These are phyloP conservation scores for Volvox reticuliferus DNA, from an alignment of 139 green algal species.

Conservation along the genomic window DNA sequence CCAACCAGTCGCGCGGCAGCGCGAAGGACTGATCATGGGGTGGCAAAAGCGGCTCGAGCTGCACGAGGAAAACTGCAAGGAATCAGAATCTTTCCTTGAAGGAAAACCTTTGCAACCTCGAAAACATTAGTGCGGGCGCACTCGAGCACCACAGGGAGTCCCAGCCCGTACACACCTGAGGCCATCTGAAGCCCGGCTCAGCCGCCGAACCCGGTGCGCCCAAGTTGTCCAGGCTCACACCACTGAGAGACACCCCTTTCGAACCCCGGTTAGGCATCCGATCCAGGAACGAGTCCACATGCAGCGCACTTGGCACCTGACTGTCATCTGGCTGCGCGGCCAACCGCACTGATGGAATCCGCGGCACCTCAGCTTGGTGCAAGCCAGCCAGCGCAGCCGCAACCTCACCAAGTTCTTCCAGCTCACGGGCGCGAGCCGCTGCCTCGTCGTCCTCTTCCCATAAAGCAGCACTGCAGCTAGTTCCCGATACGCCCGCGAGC, in stretches of 20 bases:
- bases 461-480: not conserved
- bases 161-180: slow-evolving; percentile 1
- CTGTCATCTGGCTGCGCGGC: not conserved
- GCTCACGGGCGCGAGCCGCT: slow-evolving; percentile 26
- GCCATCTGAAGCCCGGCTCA: not conserved
- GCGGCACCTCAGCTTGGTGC: slow-evolving; percentile 12
- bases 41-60: slow-evolving; percentile 28
- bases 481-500: not conserved
- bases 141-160: no score
- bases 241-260: not conserved
- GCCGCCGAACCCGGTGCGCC: not conserved
- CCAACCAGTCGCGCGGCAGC: slow-evolving; percentile 45
- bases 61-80: not conserved
- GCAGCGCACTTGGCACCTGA: not conserved
- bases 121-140: no score
- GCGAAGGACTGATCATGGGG: not conserved
- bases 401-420: slow-evolving; percentile 47
- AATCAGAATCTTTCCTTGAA: no score
- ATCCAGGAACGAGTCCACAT: not conserved
- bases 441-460: not conserved
- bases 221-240: not conserved
- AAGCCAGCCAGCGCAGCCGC: slow-evolving; percentile 32
- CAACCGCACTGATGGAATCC: not conserved
- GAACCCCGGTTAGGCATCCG: not conserved
- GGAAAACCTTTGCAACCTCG: no score